Evolutionary conservation across 805 yeast genomes (phyloP), one percentile per base, ranked within the genome.

Genomic region (Zygosaccharomyces pseudorouxii): DNA sequence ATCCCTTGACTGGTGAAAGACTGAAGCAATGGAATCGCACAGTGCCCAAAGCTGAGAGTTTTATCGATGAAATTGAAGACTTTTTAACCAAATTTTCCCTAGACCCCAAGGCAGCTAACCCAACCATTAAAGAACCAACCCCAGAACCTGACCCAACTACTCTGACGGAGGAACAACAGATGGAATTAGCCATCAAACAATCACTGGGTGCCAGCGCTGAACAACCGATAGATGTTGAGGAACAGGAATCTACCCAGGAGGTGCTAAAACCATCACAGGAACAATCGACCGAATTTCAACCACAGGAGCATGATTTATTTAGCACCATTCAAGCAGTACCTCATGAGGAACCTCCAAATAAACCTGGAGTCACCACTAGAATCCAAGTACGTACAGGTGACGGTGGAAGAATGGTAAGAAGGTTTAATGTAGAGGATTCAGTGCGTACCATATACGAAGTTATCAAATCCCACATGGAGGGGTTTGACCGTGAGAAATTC

Each of bases 1-100:
- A 93, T 61, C 97, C 99, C 2, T 80, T 90, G 64, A 93, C 99
- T 0, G 98, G 98, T 19, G 99, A 93, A 67, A 75, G 95, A 51
- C 77, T 89, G 48, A 77, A 78, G 55, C 74, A 74, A 46, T 93
- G 97, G 96, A 70, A 74, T n/a, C 79, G 78, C 0, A 69, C 67
- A 27, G 82, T 80, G 1, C 95, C 95, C 0, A 69, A 70, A 16
- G 72, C 76, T 0, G 74, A 75, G 3, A 72, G 68, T 16, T 90
- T 90, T 80, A 64, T 83, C 7, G 75, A 76, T 35, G 88, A 86
- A 44, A 79, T 87, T 3, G 76, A 80, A 36, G 83, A 81, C 35
- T 93, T 93, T 65, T 69, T 92, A 58, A 66, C 67, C 25, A 62
- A 75, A 35, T 89, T 81, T 61, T 81, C 92, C 0, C 69, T 88